Evolutionary conservation across 805 yeast species (phyloP), one percentile per base, ranked within the genome.

Genomic region (Spathaspora gorwiae): DNA sequence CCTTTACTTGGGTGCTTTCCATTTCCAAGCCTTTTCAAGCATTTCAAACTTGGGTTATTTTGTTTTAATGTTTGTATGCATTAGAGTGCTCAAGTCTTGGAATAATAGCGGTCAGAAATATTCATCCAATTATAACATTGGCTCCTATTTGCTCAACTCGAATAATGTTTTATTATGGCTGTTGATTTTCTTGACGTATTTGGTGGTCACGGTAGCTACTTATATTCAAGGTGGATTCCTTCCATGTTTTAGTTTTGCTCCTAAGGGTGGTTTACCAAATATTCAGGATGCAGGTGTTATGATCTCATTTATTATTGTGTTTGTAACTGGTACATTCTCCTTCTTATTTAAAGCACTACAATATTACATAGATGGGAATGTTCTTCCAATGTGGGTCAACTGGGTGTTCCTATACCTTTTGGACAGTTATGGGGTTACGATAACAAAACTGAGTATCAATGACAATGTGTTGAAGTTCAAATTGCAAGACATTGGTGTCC

Each of bases 41-140:
- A 14, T 30, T 10, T 10, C 12, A 14, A 43, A 45, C 11, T 35
- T 37, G 11, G 30, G 30, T 5, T 40, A 34, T 15, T 43, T 47
- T 47, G 24, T 47, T 26, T 29, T 50, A 15, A 37, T 66, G 19
- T 48, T 71, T 5, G 19, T 64, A 0, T 60, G 79, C 2, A 48
- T 84, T 8, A 73, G 97, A 46, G 7, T 83, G 0, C 60, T 90
- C 19, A 74, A 94, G 45, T 84, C 88, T 1, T 94, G 97, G 96
- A 87, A 84, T 56, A 84, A 84, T 52, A 81, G 92, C 42, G 98
- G 98, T 1, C 97, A 90, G 57, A 94, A 94, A 52, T 83, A 76
- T 37, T 72, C 77, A 12, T 73, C 65, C 6, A 47, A 54, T 7
- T 40, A 35, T 14, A 64, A 70, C 3, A 44, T 84, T 5, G 69